Base-by-base conservation (phyloP, 1,284 basidiomycete genomes). In the Ustilago lituana region DNA sequence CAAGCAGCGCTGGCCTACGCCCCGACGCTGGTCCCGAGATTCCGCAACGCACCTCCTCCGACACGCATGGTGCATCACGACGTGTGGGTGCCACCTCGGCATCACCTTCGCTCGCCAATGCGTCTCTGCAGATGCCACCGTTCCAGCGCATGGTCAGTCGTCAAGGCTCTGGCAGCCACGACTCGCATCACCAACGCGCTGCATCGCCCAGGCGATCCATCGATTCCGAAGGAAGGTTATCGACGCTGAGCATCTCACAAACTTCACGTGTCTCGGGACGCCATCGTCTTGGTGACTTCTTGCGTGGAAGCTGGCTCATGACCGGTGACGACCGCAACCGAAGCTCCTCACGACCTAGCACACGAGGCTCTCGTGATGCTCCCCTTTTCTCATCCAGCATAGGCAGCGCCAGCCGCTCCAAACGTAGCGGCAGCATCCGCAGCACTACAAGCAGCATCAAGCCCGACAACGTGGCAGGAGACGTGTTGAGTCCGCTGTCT, bases 241-340 rank as follows among this genome's bases (percentile, higher is more conserved):
- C 69, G 27, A 47, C 56, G 2, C 35, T 57, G 19, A 72, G 69
- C 50, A 66, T 66, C 47, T 72, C 64, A 22, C 69, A 67, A 35
- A 50, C 69, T 5, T 71, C 62, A 12, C 62, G 59, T 9, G 55
- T 61, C 9, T 66, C 68, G 11, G 62, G 62, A 8, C 68, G 68
- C 12, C 68, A 71, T 46, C 68, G 68, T 26, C 68, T 71, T 19
- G 68, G 68, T 14, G 59, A 62, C 23, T 65, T 71, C 29, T 44
- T 71, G 15, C 46, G 68, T 5, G 62, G 68, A 19, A 62, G 43
- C 22, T 71, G 68, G 68, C 54, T 71, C 15, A 54, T 62, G 43
- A 33, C 32, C 5, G 51, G 51, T 20, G 62, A 71, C 12, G 54
- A 61, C 19, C 58, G 58, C 23, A 41, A 51, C 24, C 45, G 54